Base-by-base conservation (phyloP, 164 flowering plant species). In the Vitis riparia region DNA sequence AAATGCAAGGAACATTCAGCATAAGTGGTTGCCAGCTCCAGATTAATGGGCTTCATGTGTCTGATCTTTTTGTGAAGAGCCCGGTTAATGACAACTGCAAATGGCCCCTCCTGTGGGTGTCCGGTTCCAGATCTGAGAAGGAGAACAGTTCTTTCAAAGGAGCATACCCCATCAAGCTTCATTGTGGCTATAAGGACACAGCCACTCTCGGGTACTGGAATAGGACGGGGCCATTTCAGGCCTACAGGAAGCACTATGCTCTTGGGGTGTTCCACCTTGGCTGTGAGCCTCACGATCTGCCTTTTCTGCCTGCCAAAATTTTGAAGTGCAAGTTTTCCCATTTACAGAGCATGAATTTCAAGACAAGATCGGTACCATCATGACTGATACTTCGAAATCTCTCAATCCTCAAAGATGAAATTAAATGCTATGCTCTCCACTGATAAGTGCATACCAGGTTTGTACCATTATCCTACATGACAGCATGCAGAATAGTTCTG, bases 221-320 rank as follows among this genome's bases (percentile, higher is more conserved):
- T 85, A n/a, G 98, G 94, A 63, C 92, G 99, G 13, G 99, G 97
- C 99, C 99, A 94, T 68, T 89, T 91, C n/a, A 52, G 66, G 59
- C 90, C 94, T 56, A 89, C 89, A 6, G 83, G 75, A 72, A 19
- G 23, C 23, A 19, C 82, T 88, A 11, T 89, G 75, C 62, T 76
- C 81, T 3, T 59, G 75, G n/a, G 81, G 19, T 16, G 70, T 62
- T 55, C 65, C 73, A 15, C 78, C 85, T 55, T 79, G 75, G 37
- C 66, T 72, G 50, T 75, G 74, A 73, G 71, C 64, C 55, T 79
- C 85, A 57, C 75, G 51, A 10, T 81, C 87, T 55, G 67, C 71
- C 53, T 57, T 80, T 62, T 83, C 87, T 55, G 79, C 85, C 93
- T 90, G 86, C n/a, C 15, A 44, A 76, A 32, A 63, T 14, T 52